Conservation (phyloP, 805 yeast genomes). For the Monosporozyma yasuniensis region DNA sequence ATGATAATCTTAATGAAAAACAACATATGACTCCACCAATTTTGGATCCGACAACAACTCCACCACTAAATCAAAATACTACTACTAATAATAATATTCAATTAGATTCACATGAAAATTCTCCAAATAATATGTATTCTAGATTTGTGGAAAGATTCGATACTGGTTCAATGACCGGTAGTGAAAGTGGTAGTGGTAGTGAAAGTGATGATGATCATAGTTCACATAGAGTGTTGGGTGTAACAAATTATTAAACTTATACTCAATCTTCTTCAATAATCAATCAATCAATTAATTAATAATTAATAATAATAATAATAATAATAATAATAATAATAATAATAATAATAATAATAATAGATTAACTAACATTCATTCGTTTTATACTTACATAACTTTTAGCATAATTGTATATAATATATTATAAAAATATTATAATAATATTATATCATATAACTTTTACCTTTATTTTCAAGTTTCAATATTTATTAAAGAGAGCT, state of each 20-base stretch:
- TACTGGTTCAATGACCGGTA: background rate
- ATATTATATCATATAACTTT: too few relatives aligned
- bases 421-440: too few relatives aligned
- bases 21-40: background rate
- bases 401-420: background rate
- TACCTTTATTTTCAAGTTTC: too few relatives aligned
- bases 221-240: slow-evolving; percentile 1
- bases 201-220: slow-evolving; percentile 1
- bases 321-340: too few relatives aligned
- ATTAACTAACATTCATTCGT: background rate
- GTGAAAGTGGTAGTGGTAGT: background rate
- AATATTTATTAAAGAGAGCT: too few relatives aligned
- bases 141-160: background rate
- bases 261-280: too few relatives aligned
- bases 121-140: background rate
- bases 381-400: background rate
- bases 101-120: background rate
- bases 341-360: background rate
- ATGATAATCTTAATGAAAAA: background rate
- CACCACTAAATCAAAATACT: background rate
- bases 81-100: slow-evolving; percentile 2
- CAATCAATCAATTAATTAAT: too few relatives aligned
- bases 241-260: background rate
- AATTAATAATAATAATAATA: too few relatives aligned
- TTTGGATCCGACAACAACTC: background rate